Conservation (phyloP, 805 yeast species). For the Wickerhamiella sergipiensis region DNA sequence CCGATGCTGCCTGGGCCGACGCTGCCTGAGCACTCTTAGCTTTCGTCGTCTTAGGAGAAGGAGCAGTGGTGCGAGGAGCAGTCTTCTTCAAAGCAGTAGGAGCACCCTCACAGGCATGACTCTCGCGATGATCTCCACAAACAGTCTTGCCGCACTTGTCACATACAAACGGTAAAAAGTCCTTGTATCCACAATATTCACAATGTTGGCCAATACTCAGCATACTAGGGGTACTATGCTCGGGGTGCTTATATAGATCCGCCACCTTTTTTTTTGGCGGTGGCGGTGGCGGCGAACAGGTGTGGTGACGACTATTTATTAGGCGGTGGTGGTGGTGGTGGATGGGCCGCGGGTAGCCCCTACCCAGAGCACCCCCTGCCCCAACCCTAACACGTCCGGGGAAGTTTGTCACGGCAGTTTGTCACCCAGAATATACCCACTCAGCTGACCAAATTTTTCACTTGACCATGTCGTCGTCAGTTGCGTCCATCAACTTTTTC, state of each 20-base stretch:
- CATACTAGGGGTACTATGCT: no score
- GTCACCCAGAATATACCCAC: neutral
- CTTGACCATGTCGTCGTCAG: slow-evolving; percentile 8
- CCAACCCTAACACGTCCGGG: no score
- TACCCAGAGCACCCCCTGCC: no score
- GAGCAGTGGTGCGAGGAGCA: no score
- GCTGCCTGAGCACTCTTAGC: no score
- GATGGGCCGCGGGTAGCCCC: neutral
- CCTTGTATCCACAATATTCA: slow-evolving; percentile 26
- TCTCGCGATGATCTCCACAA: slow-evolving; percentile 28
- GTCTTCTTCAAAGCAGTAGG: no score
- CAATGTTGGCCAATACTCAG: slow-evolving; percentile 28
- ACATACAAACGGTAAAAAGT: slow-evolving; percentile 32
- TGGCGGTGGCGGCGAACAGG: neutral
- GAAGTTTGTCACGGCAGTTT: no score
- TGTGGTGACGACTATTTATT: neutral
- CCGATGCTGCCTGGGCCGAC: no score
- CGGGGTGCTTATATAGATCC: no score
- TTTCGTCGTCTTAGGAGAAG: neutral
- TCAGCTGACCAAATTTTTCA: slow-evolving; percentile 6
- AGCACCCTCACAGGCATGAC: slow-evolving; percentile 17
- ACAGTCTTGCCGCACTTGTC: slow-evolving; percentile 24
- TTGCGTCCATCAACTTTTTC: slow-evolving; percentile 16
- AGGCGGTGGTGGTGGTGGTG: no score
- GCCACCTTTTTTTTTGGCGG: neutral